Evolutionary conservation across 129 eudicot genomes (phyloP), one percentile per base, ranked within the genome.

Genomic region (Tanacetum coccineum): DNA sequence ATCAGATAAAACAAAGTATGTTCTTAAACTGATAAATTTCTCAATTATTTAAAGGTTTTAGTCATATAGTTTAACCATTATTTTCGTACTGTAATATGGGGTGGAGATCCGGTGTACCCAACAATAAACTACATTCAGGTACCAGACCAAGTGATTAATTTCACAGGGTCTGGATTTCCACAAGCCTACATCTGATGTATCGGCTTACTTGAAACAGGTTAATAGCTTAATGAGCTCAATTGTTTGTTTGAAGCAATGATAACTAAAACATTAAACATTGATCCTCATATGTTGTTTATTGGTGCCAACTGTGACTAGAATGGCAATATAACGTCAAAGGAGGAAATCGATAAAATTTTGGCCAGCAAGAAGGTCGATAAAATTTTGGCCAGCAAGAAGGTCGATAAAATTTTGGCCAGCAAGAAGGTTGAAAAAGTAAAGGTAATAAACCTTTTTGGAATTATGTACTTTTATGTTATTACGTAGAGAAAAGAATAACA

Each of bases 51-150:
- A n/a, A n/a, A n/a, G n/a, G n/a, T n/a, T n/a, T n/a, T n/a, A n/a
- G n/a, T n/a, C n/a, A n/a, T n/a, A 45, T 45, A 7, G 49, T 45
- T 2, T 13, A 45, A 45, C 12, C 13, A 45, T 4, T 4, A 2
- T 13, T 45, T 45, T 45, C 13, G 49, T 64, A 54, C 28, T 80
- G 84, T 87, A 93, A 96, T 93, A 80, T 93, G 99, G 99, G 99
- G 99, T 59, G 99, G 99, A 71, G 99, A 93, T 77, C 96, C 99
- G 45, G 99, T 93, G 84, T 93, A 93, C 73, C 99, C 99, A 12
- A 93, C 99, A 2, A 65, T 93, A 6, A 93, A 93, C 77, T 93
- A 93, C 62, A 89, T 93, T 78, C 99, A 93, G 80, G 99, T 89
- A 62, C 99, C 99, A 63, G 75, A 93, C 68, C 87, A 77, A 78